Conservation (phyloP, 78 protist genomes). For the Dictyostelium capitatum region DNA sequence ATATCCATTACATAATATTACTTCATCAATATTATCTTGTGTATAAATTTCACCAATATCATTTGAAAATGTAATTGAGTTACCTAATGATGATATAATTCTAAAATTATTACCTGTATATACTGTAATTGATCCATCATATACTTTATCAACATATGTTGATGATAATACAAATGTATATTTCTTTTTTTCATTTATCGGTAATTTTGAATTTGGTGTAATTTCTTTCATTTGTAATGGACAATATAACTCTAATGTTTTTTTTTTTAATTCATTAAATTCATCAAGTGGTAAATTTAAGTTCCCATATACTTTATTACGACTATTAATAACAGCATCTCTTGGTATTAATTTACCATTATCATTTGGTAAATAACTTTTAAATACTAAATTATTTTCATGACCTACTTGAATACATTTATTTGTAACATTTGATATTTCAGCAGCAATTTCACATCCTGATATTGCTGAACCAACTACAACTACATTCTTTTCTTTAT, state of each 20-base stretch:
- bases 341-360: neutral
- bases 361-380: neutral
- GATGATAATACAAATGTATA: neutral
- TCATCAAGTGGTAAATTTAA: neutral
- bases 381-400: neutral
- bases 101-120: neutral
- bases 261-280: neutral
- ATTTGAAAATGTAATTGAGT: neutral
- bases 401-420: neutral
- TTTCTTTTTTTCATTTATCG: neutral
- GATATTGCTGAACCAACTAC: neutral
- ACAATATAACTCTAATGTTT: neutral
- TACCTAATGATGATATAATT: neutral
- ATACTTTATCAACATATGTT: neutral
- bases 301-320: neutral
- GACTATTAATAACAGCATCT: neutral
- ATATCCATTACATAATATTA: slow-evolving; percentile 25
- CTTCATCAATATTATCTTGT: neutral
- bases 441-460: neutral
- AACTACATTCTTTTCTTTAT: neutral
- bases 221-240: neutral
- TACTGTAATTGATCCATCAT: neutral
- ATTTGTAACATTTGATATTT: neutral
- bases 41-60: neutral
- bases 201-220: neutral